Evolutionary conservation across 1,284 basidiomycete genomes (phyloP), one percentile per base, ranked within the genome.

Genomic region (Chalciporus sp.): DNA sequence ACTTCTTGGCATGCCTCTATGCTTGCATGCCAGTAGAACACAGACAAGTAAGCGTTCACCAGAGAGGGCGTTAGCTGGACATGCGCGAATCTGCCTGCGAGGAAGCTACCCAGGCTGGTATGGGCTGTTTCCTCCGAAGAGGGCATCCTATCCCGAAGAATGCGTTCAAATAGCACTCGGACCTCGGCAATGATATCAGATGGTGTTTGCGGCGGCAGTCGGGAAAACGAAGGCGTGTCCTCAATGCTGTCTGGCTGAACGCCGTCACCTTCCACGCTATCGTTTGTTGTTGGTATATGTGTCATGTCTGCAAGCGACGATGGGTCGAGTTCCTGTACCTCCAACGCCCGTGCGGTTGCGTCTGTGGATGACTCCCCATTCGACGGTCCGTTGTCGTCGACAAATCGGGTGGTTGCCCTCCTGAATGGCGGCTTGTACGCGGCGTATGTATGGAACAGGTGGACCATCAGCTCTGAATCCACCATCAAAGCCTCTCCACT

Each of bases 371-470:
- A 46, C 26, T 62, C 58, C 17, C 47, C 58, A 20, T 47, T 51
- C 16, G 53, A 54, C 5, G n/a, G 4, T 23, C 40, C 7, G 17
- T 12, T 23, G n/a, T 59, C 58, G 26, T 72, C 62, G 8, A 78
- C 49, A 5, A 81, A 56, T 27, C 72, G 71, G 14, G 79, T 77
- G 7, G 74, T 64, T 14, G 72, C 71, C 42, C 86, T 78, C 51
- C 71, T 75, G 72, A 89, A 87, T 0, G 90, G 86, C 1, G 91
- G 85, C 44, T 76, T 78, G 73, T 92, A 96, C 1, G 88, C 74
- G 0, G 94, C 87, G 72, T 98, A 98, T 1, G 92, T 81, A 72
- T 94, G 88, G 70, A 98, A 94, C 8, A 98, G 73, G 62, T 92
- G 87, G 59, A 83, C 80, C 82, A 98, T 84, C 26, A 90, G 80